Conservation (phyloP, 75 land plant species). For the Pseudotsuga menziesii region DNA sequence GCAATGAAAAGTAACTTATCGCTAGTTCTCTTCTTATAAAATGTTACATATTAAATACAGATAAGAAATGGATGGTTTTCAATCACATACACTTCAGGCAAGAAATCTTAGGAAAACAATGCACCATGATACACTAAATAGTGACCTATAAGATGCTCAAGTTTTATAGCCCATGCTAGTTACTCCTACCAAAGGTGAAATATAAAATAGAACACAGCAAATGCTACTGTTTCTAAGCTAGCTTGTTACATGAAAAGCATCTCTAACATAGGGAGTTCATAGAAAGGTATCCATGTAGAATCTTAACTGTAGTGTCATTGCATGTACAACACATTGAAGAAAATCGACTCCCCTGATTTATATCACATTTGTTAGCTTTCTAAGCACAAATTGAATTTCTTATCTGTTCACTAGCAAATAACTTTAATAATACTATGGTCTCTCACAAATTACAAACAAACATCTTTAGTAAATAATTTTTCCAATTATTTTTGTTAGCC, state of each 20-base stretch:
- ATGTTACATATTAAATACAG: not conserved
- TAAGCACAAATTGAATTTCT: not conserved
- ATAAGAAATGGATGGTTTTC: not conserved
- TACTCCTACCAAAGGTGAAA: not conserved
- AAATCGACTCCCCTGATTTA: not conserved
- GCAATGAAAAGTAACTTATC: not conserved
- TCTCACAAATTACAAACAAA: not conserved
- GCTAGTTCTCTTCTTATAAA: too few species aligned
- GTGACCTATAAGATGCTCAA: not conserved
- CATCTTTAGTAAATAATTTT: not conserved
- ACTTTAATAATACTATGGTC: too few species aligned
- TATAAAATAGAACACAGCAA: not conserved
- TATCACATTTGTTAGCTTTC: not conserved
- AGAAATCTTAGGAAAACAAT: not conserved
- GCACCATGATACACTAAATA: not conserved
- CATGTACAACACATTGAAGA: not conserved
- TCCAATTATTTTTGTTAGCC: not conserved
- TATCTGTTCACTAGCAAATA: not conserved
- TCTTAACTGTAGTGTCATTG: not conserved
- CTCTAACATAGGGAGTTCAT: not conserved
- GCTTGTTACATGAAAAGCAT: not conserved
- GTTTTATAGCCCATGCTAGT: not conserved
- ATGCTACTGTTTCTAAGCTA: not conserved
- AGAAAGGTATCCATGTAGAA: not conserved
- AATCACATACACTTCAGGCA: not conserved